Conservation (phyloP, 768 basidiomycete genomes). For the Galerina marginata region DNA sequence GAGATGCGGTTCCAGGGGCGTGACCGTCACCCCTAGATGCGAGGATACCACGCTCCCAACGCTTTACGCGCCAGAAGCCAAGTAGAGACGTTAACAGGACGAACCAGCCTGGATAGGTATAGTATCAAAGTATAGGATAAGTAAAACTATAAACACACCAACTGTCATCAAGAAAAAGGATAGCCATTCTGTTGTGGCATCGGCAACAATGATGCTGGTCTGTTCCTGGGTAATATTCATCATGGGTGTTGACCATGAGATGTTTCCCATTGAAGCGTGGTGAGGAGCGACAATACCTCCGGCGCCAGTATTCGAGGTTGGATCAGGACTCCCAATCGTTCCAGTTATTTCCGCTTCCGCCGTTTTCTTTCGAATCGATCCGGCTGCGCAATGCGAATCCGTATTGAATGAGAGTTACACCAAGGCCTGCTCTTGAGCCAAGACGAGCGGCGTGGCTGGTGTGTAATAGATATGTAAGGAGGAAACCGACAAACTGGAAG, state of each 20-base stretch:
- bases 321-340: conserved; percentile 29
- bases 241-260: conserved; percentile 25
- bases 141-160: conserved; percentile 45
- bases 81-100: conserved; percentile 85
- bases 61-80: conserved; percentile 88
- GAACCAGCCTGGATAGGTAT: conserved; percentile 35
- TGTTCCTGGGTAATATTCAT: conserved; percentile 43
- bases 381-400: conserved; percentile 78
- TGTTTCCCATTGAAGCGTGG: conserved; percentile 29
- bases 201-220: conserved; percentile 46
- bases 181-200: conserved; percentile 90
- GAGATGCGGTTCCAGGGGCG: conserved; percentile 18
- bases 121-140: neutral
- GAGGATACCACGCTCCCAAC: conserved; percentile 83
- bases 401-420: conserved; percentile 96
- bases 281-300: conserved; percentile 19
- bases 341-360: conserved; percentile 35
- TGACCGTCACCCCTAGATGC: conserved; percentile 51
- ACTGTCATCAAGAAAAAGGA: conserved; percentile 95
- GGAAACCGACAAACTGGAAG: conserved; percentile 96
- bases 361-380: conserved; percentile 46
- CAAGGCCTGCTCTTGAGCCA: conserved; percentile 92
- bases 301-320: conserved; percentile 48
- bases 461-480: conserved; percentile 92
- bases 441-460: conserved; percentile 92